phyloP scores from a whole-genome alignment of 768 basidiomycete species.

The Mycena vulgaris region DNA sequence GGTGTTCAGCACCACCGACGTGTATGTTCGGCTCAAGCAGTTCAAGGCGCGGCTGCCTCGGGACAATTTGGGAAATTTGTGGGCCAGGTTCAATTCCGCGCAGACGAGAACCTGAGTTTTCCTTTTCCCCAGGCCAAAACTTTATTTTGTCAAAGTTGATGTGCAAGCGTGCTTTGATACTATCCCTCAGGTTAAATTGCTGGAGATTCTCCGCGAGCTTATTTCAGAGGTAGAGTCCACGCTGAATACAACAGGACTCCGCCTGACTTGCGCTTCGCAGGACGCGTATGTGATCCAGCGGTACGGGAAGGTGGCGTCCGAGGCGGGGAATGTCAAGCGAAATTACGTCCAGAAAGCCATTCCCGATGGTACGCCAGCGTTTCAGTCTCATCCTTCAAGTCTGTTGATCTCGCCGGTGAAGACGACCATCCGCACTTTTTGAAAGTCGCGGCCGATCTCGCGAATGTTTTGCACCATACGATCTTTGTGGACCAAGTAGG shows the following conservation, averaged over 20 bases:
- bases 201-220: constrained; percentile 81
- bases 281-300: constrained; percentile 81
- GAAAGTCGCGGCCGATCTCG: constrained; percentile 77
- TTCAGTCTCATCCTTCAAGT: neutral
- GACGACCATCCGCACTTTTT: constrained; percentile 86
- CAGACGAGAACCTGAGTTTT: constrained; percentile 10
- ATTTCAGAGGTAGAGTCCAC: constrained; percentile 73
- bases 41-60: constrained; percentile 72
- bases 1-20: constrained; percentile 86
- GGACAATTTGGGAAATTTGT: constrained; percentile 67
- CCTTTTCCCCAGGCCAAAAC: constrained; percentile 72
- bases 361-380: constrained; percentile 68
- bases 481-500: constrained; percentile 90
- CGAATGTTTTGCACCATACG: constrained; percentile 75
- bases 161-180: constrained; percentile 98
- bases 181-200: constrained; percentile 89
- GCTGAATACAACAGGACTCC: neutral
- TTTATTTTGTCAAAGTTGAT: constrained; percentile 98
- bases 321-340: constrained; percentile 70
- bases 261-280: constrained; percentile 53
- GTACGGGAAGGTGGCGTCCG: constrained; percentile 76
- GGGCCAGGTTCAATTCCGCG: constrained; percentile 21
- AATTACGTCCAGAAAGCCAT: constrained; percentile 73
- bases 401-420: constrained; percentile 45
- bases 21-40: constrained; percentile 80